phyloP scores from a whole-genome alignment of 371 early-diverging fungal genomes.

The Mortierella sp. region DNA sequence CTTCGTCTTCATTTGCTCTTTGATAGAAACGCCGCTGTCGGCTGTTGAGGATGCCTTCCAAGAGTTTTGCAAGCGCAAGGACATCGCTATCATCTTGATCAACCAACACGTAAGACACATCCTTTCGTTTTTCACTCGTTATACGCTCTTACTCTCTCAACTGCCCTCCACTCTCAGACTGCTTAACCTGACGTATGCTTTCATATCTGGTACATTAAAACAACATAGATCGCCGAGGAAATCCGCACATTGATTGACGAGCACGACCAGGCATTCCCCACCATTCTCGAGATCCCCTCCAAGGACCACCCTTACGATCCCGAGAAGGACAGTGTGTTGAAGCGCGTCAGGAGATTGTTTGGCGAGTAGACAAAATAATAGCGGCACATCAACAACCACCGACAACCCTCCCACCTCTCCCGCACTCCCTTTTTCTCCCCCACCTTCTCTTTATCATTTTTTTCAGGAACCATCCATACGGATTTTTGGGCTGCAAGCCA shows the following conservation, averaged over 20 bases:
- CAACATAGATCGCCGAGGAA: conserved; percentile 89
- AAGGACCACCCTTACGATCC: conserved; percentile 98
- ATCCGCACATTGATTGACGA: conserved; percentile 93
- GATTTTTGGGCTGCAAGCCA: not conserved
- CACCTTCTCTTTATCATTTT: not conserved
- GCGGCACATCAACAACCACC: not conserved
- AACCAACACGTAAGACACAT: conserved; percentile 88
- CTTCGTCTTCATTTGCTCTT: not conserved
- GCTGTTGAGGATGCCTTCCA: conserved; percentile 92
- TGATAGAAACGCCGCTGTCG: conserved; percentile 88
- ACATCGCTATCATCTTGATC: conserved; percentile 97
- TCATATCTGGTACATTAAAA: not conserved
- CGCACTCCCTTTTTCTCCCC: not conserved
- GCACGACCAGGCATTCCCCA: conserved; percentile 94
- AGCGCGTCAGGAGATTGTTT: conserved; percentile 94
- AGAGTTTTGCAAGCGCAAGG: conserved; percentile 92
- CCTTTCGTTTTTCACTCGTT: not conserved
- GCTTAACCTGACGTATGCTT: not conserved
- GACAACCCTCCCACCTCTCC: not conserved
- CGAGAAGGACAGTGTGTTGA: conserved; percentile 95
- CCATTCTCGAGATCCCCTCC: conserved; percentile 98
- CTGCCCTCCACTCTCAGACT: not conserved
- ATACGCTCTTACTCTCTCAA: not conserved
- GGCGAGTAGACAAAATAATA: conserved; percentile 42
- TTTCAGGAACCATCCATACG: not conserved